phyloP scores from a whole-genome alignment of 345 rosid genomes.

The Toxicodendron radicans region DNA sequence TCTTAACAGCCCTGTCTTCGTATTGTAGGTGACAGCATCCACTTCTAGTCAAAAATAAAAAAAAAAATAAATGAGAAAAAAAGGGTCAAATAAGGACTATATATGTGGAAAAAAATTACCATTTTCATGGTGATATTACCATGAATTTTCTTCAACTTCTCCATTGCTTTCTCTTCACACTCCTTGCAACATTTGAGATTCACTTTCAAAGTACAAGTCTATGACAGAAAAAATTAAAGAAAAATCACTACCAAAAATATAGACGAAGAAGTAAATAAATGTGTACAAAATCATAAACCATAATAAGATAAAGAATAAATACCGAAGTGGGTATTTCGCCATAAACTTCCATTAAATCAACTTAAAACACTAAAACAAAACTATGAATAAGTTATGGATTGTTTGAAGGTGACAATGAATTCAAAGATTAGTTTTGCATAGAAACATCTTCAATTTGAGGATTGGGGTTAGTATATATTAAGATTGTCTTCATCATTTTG shows the following conservation, averaged over 20 bases:
- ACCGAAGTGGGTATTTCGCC: too few relatives aligned
- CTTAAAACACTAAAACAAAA: not conserved
- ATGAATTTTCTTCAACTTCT: conserved; percentile 6
- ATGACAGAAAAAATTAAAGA: too few relatives aligned
- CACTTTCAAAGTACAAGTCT: conserved; percentile 2
- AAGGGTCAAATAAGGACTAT: not conserved
- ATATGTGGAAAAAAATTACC: too few relatives aligned
- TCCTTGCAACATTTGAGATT: not conserved
- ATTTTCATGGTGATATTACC: not conserved
- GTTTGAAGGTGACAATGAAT: not conserved
- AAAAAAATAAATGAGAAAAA: not conserved
- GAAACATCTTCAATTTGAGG: not conserved
- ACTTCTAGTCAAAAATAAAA: not conserved
- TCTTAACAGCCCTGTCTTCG: not conserved
- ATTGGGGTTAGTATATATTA: not conserved
- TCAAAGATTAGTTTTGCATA: not conserved
- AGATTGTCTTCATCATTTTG: not conserved
- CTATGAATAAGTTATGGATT: not conserved
- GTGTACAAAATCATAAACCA: too few relatives aligned
- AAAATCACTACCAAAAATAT: too few relatives aligned
- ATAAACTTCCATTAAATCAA: not conserved
- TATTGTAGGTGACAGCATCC: conserved; percentile 3
- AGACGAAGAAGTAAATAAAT: too few relatives aligned
- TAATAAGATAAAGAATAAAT: too few relatives aligned
- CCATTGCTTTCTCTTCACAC: conserved; percentile 4